Conservation (phyloP, 2,329 filamentous ascomycete genomes). For the Penicillium sp. region DNA sequence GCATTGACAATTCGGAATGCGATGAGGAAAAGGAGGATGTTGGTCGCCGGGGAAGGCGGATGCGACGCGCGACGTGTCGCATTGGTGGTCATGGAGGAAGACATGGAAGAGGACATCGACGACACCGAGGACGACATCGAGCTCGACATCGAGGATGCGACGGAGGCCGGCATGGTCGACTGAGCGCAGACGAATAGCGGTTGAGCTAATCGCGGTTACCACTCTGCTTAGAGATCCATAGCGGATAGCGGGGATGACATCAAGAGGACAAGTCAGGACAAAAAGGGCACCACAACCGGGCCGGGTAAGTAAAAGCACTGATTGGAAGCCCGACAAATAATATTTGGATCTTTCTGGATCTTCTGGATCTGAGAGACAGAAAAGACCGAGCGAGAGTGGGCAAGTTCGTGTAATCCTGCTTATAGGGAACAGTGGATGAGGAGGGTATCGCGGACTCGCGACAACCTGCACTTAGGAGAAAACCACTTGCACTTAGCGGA, state of each 20-base stretch:
- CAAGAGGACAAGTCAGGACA: conserved; percentile 1
- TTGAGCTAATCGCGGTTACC: background rate
- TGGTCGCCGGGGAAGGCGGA: conserved; percentile 9
- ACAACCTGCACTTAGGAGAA: conserved; percentile 28
- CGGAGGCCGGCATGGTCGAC: background rate
- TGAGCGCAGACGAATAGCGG: background rate
- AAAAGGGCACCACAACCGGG: background rate
- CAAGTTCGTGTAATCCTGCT: conserved; percentile 26
- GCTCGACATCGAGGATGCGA: background rate
- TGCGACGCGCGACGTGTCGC: conserved; percentile 13
- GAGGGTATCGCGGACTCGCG: conserved; percentile 15
- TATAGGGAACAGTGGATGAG: conserved; percentile 24
- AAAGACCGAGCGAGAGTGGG: background rate
- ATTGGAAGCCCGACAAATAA: background rate
- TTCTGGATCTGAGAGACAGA: background rate
- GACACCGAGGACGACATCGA: background rate
- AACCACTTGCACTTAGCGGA: conserved; percentile 37
- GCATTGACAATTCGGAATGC: conserved; percentile 77
- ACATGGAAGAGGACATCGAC: background rate
- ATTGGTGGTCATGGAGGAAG: conserved; percentile 2
- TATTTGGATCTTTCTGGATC: background rate
- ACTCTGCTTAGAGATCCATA: conserved; percentile 3
- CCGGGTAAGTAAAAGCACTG: background rate
- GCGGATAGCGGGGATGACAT: conserved; percentile 8
- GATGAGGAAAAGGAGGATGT: conserved; percentile 49